Evolutionary conservation across 148 eudicot species (phyloP).

Genomic region (Camellia lanceoleosa): DNA sequence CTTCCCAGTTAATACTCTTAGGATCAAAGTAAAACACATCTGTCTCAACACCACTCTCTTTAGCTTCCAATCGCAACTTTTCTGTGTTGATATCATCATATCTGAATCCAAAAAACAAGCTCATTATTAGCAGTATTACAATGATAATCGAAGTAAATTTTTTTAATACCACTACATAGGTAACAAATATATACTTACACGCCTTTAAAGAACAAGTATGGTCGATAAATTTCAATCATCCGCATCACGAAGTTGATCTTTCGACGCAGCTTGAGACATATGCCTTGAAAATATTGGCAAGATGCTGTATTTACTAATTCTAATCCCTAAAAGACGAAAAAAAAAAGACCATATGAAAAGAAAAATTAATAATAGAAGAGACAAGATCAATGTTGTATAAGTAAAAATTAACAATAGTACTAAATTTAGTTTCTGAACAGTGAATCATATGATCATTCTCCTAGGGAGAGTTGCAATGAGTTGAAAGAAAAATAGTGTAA

Average conservation of each 20-base stretch:
- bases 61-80: conserved; percentile 31
- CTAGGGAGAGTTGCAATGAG: too few relatives aligned
- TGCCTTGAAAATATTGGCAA: conserved; percentile 49
- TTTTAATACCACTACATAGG: neutral
- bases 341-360: neutral
- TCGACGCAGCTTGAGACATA: conserved; percentile 32
- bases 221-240: conserved; percentile 52
- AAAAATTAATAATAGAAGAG: neutral
- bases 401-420: neutral
- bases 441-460: neutral
- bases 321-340: conserved; percentile 32
- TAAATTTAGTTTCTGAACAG: neutral
- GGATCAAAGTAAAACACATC: conserved; percentile 50
- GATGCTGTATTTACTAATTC: conserved; percentile 42
- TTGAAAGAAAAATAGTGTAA: neutral
- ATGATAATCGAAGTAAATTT: neutral
- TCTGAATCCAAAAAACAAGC: conserved; percentile 15
- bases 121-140: neutral
- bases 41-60: conserved; percentile 24
- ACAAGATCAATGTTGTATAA: neutral
- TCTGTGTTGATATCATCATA: conserved; percentile 48
- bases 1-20: conserved; percentile 47
- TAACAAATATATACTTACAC: conserved; percentile 36
- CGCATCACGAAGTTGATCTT: conserved; percentile 53
- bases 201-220: conserved; percentile 73